Base-by-base conservation (phyloP, 345 rosid genomes). In the Hibiscus mutabilis region DNA sequence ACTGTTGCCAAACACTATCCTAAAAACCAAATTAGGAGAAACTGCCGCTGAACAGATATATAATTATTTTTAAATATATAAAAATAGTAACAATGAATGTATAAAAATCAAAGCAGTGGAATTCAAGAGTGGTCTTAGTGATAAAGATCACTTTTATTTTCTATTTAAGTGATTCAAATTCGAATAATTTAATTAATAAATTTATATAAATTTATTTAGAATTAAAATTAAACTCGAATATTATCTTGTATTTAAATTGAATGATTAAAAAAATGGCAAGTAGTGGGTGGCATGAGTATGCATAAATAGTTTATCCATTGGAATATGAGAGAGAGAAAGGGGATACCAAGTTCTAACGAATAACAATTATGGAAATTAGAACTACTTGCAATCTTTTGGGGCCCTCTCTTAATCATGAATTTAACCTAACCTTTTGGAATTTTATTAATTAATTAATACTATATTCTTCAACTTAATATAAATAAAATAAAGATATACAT, bases 331-430 rank as follows among this genome's bases (percentile, higher is more conserved):
- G 44, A 68, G 59, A 58, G n/a, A 51, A 14, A 42, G n/a, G 56
- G 19, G 21, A 6, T 33, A 16, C 70, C 57, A 67, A 71, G 44
- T 51, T 68, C 18, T 60, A 42, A 70, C 52, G 5, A 63, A 70
- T 21, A 62, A 68, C 15, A 55, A 79, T 58, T 71, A 12, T 40
- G 58, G 62, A 31, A 44, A 75, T 53, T 14, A 66, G 24, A 78
- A 63, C 66, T 73, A 75, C 70, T 61, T 74, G 37, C 51, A 80
- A 78, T 84, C 77, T 81, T 74, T 69, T 75, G 76, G 74, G 74
- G 9, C 58, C 74, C 76, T 72, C 66, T 60, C 69, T 80, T 80
- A 78, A 81, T 78, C 80, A 79, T 86, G 78, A 81, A 76, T 33
- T 71, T 78, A 82, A 78, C 80, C 76, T 72, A 87, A 75, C 58